phyloP scores from a whole-genome alignment of 176 grass and related monocot species.

The Musa acuminata region DNA sequence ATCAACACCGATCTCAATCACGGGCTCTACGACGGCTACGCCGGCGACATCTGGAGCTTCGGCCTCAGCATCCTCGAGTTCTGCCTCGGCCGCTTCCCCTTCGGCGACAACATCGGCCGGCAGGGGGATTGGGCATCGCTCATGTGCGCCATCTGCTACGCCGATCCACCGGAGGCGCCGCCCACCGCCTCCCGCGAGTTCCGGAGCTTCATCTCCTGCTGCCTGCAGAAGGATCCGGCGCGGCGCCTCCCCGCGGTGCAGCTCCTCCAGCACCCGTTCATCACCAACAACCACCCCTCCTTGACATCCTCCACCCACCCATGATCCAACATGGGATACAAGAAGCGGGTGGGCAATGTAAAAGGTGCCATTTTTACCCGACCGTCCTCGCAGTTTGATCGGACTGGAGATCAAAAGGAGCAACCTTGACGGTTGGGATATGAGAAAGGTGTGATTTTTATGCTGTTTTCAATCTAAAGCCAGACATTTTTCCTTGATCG shows the following conservation, averaged over 20 bases:
- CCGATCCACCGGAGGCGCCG: slow-evolving; percentile 14
- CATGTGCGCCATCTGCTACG: slow-evolving; percentile 19
- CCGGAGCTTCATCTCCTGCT: slow-evolving; percentile 10
- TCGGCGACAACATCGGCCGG: background rate
- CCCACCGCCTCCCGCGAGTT: slow-evolving; percentile 17
- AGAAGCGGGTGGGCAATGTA: background rate
- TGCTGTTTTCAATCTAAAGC: background rate
- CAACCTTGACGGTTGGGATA: background rate
- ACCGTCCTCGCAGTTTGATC: background rate
- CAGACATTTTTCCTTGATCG: background rate
- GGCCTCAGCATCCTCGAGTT: slow-evolving; percentile 15
- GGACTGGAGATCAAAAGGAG: background rate
- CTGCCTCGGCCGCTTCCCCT: slow-evolving; percentile 10
- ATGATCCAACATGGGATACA: background rate
- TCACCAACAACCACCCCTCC: background rate
- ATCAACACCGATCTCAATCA: slow-evolving; percentile 1
- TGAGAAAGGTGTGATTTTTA: background rate
- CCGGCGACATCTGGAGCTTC: slow-evolving; percentile 18
- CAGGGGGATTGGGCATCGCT: slow-evolving; percentile 2
- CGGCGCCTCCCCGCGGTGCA: background rate
- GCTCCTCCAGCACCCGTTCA: slow-evolving; percentile 17
- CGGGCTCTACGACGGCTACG: slow-evolving; percentile 4
- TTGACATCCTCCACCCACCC: background rate
- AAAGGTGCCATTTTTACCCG: background rate
- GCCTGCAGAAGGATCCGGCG: slow-evolving; percentile 17